Percentiles rank a stretch among this genome's conserved stretches.
Evolutionary conservation across 78 protist genomes (phyloP).

Genomic region (Tieghemostelium lacteum): DNA sequence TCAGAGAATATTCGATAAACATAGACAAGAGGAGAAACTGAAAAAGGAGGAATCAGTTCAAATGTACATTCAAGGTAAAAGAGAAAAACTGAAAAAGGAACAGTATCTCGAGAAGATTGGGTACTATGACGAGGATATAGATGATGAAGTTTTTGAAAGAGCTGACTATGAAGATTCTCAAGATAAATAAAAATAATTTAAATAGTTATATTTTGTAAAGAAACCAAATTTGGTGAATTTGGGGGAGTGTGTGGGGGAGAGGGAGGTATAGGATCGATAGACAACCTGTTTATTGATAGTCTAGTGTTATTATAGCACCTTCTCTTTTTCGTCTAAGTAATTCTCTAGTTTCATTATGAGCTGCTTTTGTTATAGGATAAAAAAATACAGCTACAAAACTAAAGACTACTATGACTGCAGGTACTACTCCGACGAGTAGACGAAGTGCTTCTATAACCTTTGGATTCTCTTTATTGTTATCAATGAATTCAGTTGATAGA

Average conservation of each 20-base stretch:
- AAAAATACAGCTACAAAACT: slow-evolving; percentile 68
- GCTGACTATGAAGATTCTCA: neutral
- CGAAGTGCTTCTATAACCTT: slow-evolving; percentile 19
- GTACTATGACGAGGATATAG: neutral
- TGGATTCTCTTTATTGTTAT: slow-evolving; percentile 27
- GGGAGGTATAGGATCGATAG: neutral
- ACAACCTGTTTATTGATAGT: neutral
- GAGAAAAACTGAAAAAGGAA: neutral
- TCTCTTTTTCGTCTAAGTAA: slow-evolving; percentile 53
- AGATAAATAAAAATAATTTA: too few relatives aligned
- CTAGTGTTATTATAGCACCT: slow-evolving; percentile 52
- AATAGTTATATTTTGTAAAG: too few relatives aligned
- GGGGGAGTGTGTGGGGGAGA: neutral
- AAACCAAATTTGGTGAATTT: too few relatives aligned
- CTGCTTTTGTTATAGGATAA: slow-evolving; percentile 69
- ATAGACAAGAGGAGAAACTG: neutral
- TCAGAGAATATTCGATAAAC: neutral
- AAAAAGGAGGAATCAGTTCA: slow-evolving; percentile 10
- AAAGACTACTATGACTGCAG: slow-evolving; percentile 50
- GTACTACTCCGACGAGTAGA: slow-evolving; percentile 45
- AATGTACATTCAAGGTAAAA: slow-evolving; percentile 2
- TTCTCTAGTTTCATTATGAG: slow-evolving; percentile 63
- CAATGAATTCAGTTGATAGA: slow-evolving; percentile 39
- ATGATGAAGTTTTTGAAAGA: neutral
- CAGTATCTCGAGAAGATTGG: slow-evolving; percentile 2